phyloP scores from a whole-genome alignment of 768 basidiomycete genomes.

The Rubroboletus satanas region DNA sequence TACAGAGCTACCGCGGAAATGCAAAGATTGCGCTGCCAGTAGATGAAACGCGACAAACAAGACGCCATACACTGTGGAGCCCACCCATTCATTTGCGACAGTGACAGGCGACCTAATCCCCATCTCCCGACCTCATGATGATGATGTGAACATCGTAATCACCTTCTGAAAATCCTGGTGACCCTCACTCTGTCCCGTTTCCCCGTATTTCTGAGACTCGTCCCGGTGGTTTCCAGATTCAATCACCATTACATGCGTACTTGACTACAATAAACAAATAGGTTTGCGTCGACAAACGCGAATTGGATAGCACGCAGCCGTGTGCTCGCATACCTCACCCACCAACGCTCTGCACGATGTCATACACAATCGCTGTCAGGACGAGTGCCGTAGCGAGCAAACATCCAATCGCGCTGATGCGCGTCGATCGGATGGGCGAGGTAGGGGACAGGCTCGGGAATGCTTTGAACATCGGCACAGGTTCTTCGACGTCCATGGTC shows the following conservation, averaged over 20 bases:
- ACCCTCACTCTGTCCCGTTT: too few relatives aligned
- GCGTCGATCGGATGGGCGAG: conserved; percentile 9
- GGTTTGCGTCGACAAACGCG: background rate
- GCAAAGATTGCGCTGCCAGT: too few relatives aligned
- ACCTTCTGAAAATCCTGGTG: background rate
- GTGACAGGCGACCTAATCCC: too few relatives aligned
- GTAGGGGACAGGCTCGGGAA: conserved; percentile 9
- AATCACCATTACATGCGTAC: background rate
- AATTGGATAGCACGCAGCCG: background rate
- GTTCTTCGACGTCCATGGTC: background rate
- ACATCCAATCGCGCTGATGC: conserved; percentile 6
- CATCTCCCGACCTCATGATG: too few relatives aligned
- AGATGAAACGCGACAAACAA: too few relatives aligned
- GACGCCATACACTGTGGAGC: too few relatives aligned
- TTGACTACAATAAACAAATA: background rate
- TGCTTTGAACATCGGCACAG: conserved; percentile 9
- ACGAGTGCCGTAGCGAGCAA: conserved; percentile 8
- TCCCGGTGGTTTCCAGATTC: too few relatives aligned
- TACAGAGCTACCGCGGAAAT: too few relatives aligned
- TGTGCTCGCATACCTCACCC: background rate
- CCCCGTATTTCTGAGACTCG: too few relatives aligned
- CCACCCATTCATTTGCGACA: too few relatives aligned
- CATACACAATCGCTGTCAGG: conserved; percentile 16
- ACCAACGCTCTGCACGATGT: conserved; percentile 5
- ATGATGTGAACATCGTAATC: too few relatives aligned